phyloP scores from a whole-genome alignment of 768 basidiomycete genomes.

The Pisolithus sp. region DNA sequence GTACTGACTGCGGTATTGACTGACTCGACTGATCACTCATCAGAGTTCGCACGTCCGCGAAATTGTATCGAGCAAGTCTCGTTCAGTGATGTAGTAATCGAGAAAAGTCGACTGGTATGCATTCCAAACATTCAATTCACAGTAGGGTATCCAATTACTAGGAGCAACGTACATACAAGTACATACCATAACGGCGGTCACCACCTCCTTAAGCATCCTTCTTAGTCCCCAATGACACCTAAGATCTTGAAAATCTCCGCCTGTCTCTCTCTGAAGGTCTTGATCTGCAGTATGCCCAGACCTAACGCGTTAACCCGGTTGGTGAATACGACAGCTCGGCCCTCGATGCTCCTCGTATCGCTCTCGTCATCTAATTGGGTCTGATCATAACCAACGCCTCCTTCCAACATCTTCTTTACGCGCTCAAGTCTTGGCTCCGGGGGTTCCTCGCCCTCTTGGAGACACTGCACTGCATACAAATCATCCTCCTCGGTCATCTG shows the following conservation, averaged over 20 bases:
- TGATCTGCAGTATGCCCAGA: conserved; percentile 61
- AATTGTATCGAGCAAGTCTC: no score
- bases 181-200: neutral
- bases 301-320: conserved; percentile 75
- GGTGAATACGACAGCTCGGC: conserved; percentile 61
- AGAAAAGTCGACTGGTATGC: no score
- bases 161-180: no score
- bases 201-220: neutral
- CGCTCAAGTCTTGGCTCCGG: conserved; percentile 48
- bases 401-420: conserved; percentile 49
- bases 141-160: no score
- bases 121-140: no score
- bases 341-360: conserved; percentile 46
- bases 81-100: no score
- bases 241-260: conserved; percentile 61
- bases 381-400: conserved; percentile 45
- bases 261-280: conserved; percentile 68
- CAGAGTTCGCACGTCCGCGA: no score
- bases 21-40: no score
- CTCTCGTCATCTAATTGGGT: neutral
- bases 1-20: no score
- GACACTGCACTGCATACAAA: conserved; percentile 38
- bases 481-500: conserved; percentile 52
- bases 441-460: conserved; percentile 27
- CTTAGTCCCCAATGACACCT: neutral